phyloP scores from a whole-genome alignment of 2,329 filamentous ascomycete species.

The Epichloe bromicola region DNA sequence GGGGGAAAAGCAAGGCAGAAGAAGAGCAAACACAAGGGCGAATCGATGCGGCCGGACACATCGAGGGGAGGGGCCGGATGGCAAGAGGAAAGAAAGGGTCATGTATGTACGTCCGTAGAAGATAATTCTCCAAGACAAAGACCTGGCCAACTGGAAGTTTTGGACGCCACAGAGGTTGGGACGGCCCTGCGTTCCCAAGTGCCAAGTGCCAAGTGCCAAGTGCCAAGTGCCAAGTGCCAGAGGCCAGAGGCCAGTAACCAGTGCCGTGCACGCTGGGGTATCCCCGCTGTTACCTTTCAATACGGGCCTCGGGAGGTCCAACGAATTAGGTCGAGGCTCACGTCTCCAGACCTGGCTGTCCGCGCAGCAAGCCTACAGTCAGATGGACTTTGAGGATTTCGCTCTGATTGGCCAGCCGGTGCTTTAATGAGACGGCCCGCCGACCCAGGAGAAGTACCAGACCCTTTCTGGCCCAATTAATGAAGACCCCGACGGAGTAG shows the following conservation, averaged over 20 bases:
- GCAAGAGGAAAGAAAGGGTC: background rate
- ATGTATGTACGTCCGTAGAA: slow-evolving; percentile 5
- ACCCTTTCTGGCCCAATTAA: background rate
- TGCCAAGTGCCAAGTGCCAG: background rate
- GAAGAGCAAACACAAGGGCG: slow-evolving; percentile 10
- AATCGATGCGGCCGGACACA: slow-evolving; percentile 20
- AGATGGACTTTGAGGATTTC: background rate
- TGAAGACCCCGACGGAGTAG: background rate
- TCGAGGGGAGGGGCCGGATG: slow-evolving; percentile 10
- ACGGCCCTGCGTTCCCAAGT: background rate
- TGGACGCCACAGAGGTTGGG: background rate
- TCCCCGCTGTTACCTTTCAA: background rate
- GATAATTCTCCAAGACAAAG: slow-evolving; percentile 6
- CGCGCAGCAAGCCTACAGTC: background rate
- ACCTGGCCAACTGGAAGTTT: background rate
- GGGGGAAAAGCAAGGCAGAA: slow-evolving; percentile 15
- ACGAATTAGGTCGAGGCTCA: background rate
- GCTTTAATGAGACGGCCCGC: slow-evolving; percentile 7
- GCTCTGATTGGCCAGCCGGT: background rate
- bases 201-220: background rate
- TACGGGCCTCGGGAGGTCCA: background rate
- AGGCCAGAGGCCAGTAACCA: too few relatives aligned
- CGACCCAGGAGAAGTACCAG: background rate
- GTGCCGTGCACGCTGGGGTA: too few relatives aligned
- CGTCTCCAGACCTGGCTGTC: background rate